Base-by-base conservation (phyloP, 106 monocot genomes). In the Phalaenopsis aphrodite region DNA sequence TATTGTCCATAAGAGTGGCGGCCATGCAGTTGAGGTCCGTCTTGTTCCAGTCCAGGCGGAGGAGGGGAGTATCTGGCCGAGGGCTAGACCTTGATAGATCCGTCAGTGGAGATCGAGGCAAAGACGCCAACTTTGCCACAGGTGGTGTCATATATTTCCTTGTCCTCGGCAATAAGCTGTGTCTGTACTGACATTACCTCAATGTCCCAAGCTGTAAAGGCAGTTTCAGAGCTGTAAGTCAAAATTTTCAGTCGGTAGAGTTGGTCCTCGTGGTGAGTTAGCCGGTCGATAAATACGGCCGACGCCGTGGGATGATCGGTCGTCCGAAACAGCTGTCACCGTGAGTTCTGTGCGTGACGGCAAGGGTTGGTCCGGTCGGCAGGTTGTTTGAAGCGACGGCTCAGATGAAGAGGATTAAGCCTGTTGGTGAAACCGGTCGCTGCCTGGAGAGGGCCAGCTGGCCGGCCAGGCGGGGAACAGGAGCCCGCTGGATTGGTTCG, bases 131-230 rank as follows among this genome's bases (percentile, higher is more conserved):
- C 86, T 55, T 94, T 89, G 11, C 97, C 92, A 94, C 94, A 97
- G 21, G 94, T 92, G 19, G 92, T 94, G 82, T 94, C 97, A 77
- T 94, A 94, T 8, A 97, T 94, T 84, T 94, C 97, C 86, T 97
- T 97, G 72, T 94, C 97, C 67, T 97, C 94, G 6, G 94, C 97
- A 76, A 97, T 97, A 41, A 97, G 90, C 88, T 92, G 94, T 4
- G 97, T 94, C 87, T 94, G 92, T 39, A 94, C 86, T 76, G 49
- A 86, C 16, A 75, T 71, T 10, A 82, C 67, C 82, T 97, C 94
- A 21, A 92, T 69, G 78, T 97, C 97, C 94, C 94, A 97, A 19
- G 94, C 73, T 41, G 97, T 92, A 77, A 94, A 97, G 64, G 97
- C 92, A 68, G 92, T 94, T 86, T 97, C 97, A 80, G 92, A 90